These are phyloP conservation scores for Effrenium voratum DNA, from an alignment of 73 alveolate genomes.

Conservation along the genomic window DNA sequence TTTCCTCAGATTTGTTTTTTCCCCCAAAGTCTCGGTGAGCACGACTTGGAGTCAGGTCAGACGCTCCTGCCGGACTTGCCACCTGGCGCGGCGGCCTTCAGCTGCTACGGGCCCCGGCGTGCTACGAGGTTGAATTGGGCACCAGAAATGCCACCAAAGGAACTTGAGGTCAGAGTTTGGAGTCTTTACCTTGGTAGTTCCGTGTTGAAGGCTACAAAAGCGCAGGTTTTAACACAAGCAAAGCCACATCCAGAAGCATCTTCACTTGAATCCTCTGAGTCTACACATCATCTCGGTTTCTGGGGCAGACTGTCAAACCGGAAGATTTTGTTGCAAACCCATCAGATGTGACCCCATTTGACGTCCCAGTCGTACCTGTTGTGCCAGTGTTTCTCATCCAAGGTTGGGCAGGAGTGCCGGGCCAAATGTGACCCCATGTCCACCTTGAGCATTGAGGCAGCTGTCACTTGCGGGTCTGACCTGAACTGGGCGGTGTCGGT, in stretches of 20 bases:
- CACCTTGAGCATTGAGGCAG: not conserved
- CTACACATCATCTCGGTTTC: no score
- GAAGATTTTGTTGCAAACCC: no score
- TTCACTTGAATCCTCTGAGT: no score
- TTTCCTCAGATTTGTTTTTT: no score
- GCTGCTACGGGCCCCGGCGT: not conserved
- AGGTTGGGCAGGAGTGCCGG: constrained; percentile 33
- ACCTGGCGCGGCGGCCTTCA: constrained; percentile 23
- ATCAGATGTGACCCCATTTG: no score
- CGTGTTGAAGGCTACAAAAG: not conserved
- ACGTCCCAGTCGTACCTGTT: no score
- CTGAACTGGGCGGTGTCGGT: not conserved
- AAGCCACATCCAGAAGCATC: no score
- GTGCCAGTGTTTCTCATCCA: no score
- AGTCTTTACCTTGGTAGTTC: not conserved
- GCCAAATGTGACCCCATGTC: constrained; percentile 15
- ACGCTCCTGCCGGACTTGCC: not conserved
- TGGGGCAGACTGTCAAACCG: no score
- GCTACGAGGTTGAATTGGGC: constrained; percentile 9
- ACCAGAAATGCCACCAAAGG: not conserved
- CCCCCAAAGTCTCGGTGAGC: no score
- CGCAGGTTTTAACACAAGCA: no score
- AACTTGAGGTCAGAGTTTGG: not conserved
- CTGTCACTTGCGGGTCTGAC: not conserved
- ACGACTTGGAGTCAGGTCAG: not conserved